Evolutionary conservation across 352 stramenopile genomes (phyloP).

Genomic region (Phytophthora pistaciae): DNA sequence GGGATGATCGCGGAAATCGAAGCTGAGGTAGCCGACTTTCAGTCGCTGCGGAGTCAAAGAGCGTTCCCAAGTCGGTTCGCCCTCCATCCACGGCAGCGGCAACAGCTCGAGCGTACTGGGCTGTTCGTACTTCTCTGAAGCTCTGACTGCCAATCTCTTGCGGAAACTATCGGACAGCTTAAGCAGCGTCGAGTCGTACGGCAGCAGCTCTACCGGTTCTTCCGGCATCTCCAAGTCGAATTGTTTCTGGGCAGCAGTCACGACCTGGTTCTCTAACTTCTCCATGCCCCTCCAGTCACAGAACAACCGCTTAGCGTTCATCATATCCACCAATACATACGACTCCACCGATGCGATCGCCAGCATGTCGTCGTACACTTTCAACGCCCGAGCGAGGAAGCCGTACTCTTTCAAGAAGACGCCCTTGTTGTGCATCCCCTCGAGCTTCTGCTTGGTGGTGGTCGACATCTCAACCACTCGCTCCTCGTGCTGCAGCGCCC

Average conservation of each 20-base stretch:
- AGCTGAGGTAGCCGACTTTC: slow-evolving; percentile 89
- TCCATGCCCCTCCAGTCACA: slow-evolving; percentile 70
- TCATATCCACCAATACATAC: slow-evolving; percentile 56
- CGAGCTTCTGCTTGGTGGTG: slow-evolving; percentile 18
- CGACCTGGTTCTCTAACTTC: slow-evolving; percentile 52
- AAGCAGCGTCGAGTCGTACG: slow-evolving; percentile 81
- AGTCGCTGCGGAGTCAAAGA: slow-evolving; percentile 49
- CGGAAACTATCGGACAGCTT: slow-evolving; percentile 57
- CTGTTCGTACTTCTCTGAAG: slow-evolving; percentile 47
- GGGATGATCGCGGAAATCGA: slow-evolving; percentile 93
- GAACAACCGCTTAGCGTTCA: slow-evolving; percentile 59
- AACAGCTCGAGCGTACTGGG: slow-evolving; percentile 42
- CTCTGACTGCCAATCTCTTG: slow-evolving; percentile 50
- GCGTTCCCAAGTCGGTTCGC: slow-evolving; percentile 11
- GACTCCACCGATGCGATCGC: slow-evolving; percentile 40
- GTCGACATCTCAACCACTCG: slow-evolving; percentile 34
- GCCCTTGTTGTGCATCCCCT: slow-evolving; percentile 79
- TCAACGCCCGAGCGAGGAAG: slow-evolving; percentile 46
- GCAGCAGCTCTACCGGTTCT: slow-evolving; percentile 45
- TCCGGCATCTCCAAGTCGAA: slow-evolving; percentile 14
- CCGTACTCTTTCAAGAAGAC: slow-evolving; percentile 69
- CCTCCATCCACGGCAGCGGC: slow-evolving; percentile 22
- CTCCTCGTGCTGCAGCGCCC: slow-evolving; percentile 60
- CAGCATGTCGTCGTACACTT: slow-evolving; percentile 53
- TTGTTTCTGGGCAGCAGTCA: slow-evolving; percentile 34